These are phyloP conservation scores for Psilocybe subaeruginosa DNA, from an alignment of 768 basidiomycete species.

Conservation along the genomic window DNA sequence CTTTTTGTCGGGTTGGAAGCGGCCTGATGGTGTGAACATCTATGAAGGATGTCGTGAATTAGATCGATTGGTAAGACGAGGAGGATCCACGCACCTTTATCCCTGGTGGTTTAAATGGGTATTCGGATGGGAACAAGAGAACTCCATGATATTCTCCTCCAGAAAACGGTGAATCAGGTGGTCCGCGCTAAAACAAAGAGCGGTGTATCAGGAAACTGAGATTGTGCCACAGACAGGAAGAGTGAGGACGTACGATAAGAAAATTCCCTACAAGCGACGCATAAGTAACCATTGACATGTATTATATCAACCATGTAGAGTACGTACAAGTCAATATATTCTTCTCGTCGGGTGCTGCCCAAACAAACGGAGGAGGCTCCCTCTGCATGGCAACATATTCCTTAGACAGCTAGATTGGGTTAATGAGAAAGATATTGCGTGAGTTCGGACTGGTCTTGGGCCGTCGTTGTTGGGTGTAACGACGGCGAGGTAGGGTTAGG, in stretches of 20 bases:
- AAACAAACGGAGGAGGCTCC: conserved; percentile 94
- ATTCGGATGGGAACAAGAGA: conserved; percentile 91
- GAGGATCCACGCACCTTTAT: conserved; percentile 70
- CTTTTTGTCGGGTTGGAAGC: conserved; percentile 91
- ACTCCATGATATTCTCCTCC: conserved; percentile 96
- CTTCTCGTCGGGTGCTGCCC: conserved; percentile 96
- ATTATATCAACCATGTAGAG: background rate
- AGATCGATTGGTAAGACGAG: conserved; percentile 2
- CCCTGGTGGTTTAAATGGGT: conserved; percentile 95
- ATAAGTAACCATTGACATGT: conserved; percentile 6
- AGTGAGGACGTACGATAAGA: conserved; percentile 66
- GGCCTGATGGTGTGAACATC: conserved; percentile 92
- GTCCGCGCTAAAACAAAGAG: conserved; percentile 69
- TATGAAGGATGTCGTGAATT: conserved; percentile 29
- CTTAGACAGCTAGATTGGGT: conserved; percentile 64
- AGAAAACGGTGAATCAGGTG: conserved; percentile 87
- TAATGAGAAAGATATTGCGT: conserved; percentile 8
- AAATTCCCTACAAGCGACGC: conserved; percentile 76
- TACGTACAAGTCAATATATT: conserved; percentile 92
- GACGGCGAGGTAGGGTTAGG: background rate
- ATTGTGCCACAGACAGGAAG: conserved; percentile 2
- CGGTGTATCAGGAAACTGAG: conserved; percentile 15
- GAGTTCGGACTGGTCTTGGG: background rate
- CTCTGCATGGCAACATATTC: conserved; percentile 93
- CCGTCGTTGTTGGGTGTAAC: conserved; percentile 5